These are phyloP conservation scores for Microcyclospora tardicrescens DNA, from an alignment of 2,329 filamentous ascomycete species.

Conservation along the genomic window DNA sequence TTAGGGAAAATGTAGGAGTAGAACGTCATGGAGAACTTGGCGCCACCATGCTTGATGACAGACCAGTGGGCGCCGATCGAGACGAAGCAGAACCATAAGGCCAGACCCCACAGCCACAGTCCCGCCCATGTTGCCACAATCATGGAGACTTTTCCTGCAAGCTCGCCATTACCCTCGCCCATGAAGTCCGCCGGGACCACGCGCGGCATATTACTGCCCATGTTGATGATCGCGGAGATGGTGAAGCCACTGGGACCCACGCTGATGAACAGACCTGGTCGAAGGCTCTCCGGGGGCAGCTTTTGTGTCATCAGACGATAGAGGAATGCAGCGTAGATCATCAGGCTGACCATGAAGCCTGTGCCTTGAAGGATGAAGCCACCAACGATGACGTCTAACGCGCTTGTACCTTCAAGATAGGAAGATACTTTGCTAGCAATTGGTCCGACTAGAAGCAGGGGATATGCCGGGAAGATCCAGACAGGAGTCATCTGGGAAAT, in stretches of 20 bases:
- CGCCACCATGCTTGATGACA: constrained; percentile 45
- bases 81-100: constrained; percentile 73
- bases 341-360: constrained; percentile 53
- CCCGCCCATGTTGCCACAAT: constrained; percentile 50
- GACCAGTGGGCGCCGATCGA: constrained; percentile 64
- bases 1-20: constrained; percentile 76
- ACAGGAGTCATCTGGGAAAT: constrained; percentile 77
- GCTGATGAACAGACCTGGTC: constrained; percentile 75
- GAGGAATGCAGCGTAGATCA: constrained; percentile 74
- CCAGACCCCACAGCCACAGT: constrained; percentile 73
- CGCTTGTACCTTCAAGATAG: constrained; percentile 28
- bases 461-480: constrained; percentile 81
- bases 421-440: constrained; percentile 49
- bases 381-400: constrained; percentile 45
- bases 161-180: constrained; percentile 36
- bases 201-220: constrained; percentile 39
- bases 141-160: constrained; percentile 43
- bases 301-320: constrained; percentile 85
- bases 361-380: constrained; percentile 51
- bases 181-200: constrained; percentile 43
- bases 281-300: constrained; percentile 58
- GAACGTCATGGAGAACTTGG: constrained; percentile 76
- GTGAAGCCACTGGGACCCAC: constrained; percentile 66
- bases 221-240: constrained; percentile 45
- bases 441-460: constrained; percentile 62